Evolutionary conservation across 2,329 filamentous ascomycete species (phyloP).

Genomic region (Rachicladosporium sp.): DNA sequence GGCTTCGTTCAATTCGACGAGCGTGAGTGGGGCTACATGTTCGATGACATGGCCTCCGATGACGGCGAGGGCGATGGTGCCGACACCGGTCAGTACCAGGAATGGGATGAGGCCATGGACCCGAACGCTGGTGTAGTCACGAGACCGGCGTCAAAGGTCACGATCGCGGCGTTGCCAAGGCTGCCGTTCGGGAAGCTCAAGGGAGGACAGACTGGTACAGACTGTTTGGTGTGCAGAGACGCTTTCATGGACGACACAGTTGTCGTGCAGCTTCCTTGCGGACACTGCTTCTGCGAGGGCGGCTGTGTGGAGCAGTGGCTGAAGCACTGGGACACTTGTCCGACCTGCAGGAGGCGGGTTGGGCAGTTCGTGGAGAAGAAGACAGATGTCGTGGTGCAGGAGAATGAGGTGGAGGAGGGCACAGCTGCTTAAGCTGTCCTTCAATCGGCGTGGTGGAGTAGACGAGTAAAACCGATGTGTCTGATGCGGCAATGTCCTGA

Average conservation of each 20-base stretch:
- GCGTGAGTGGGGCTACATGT: constrained; percentile 15
- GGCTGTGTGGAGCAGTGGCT: constrained; percentile 14
- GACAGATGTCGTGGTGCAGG: neutral
- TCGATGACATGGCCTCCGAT: constrained; percentile 15
- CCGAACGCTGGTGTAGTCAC: constrained; percentile 8
- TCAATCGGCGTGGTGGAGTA: no score
- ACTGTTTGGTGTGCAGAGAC: constrained; percentile 11
- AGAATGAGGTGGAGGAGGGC: neutral
- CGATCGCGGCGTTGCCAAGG: constrained; percentile 11
- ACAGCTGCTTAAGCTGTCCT: no score
- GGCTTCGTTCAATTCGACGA: constrained; percentile 17
- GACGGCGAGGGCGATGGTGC: constrained; percentile 3
- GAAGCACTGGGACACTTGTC: constrained; percentile 12
- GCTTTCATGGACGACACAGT: constrained; percentile 8
- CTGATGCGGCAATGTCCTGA: no score
- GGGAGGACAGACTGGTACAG: constrained; percentile 4
- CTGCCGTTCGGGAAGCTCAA: constrained; percentile 7
- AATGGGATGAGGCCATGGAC: constrained; percentile 15
- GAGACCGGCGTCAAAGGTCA: constrained; percentile 10
- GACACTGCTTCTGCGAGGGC: constrained; percentile 9
- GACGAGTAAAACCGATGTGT: no score
- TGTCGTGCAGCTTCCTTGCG: constrained; percentile 13
- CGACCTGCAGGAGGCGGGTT: constrained; percentile 11
- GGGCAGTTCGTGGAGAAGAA: neutral
- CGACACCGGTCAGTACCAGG: constrained; percentile 10